phyloP scores from a whole-genome alignment of 805 yeast genomes.

The Pichia ethanolica region DNA sequence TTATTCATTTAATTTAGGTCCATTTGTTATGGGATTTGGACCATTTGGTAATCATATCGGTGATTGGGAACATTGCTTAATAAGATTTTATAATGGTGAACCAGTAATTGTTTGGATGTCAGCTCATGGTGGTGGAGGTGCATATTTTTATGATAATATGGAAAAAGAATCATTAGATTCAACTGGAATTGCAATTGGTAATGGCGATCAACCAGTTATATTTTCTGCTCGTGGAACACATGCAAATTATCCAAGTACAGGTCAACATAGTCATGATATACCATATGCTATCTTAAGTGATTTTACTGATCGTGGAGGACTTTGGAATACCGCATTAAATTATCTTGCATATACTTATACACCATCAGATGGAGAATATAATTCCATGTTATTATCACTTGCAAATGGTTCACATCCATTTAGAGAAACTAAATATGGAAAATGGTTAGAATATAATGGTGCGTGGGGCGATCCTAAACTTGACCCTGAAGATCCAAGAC shows the following conservation, averaged over 20 bases:
- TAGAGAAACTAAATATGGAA: conserved; percentile 48
- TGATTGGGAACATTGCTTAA: conserved; percentile 95
- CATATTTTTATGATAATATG: conserved; percentile 67
- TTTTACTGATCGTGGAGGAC: conserved; percentile 89
- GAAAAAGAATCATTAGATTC: conserved; percentile 34
- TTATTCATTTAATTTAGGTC: conserved; percentile 90
- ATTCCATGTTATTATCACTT: conserved; percentile 31
- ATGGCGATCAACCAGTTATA: conserved; percentile 54
- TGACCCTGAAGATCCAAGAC: conserved; percentile 63
- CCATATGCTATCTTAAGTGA: conserved; percentile 89
- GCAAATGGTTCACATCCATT: conserved; percentile 41
- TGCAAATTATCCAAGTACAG: conserved; percentile 93
- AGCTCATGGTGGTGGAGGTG: conserved; percentile 97
- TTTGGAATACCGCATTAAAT: conserved; percentile 90
- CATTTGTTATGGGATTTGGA: conserved; percentile 95
- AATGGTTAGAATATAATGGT: conserved; percentile 78
- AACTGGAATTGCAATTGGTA: conserved; percentile 13
- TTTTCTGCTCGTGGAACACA: conserved; percentile 95
- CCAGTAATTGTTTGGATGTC: conserved; percentile 93
- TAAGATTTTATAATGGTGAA: conserved; percentile 70
- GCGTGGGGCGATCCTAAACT: conserved; percentile 87
- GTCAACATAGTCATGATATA: conserved; percentile 91
- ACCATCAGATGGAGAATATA: conserved; percentile 49
- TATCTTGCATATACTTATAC: conserved; percentile 68
- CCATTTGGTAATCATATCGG: conserved; percentile 97